A percentile compares a stretch with the other conserved stretches of the same genome.
Conservation (phyloP, 1,284 basidiomycete species). For the Heterobasidion irregulare region DNA sequence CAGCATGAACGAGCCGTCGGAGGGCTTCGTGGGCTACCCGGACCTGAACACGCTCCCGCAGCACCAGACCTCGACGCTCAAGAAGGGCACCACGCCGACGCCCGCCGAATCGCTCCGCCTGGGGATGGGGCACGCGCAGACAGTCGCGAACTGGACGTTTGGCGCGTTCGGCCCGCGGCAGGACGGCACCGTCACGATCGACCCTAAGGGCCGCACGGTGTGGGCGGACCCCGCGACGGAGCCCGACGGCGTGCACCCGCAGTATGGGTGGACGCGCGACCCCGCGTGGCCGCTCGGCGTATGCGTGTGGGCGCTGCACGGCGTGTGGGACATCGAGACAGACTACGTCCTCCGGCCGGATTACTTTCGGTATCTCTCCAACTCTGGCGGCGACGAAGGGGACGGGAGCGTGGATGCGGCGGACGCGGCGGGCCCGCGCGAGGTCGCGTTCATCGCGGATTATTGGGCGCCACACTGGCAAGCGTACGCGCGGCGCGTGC, state of each 20-base stretch:
- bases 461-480: constrained; percentile 82
- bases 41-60: constrained; percentile 64
- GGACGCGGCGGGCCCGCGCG: constrained; percentile 16
- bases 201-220: constrained; percentile 72
- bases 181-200: constrained; percentile 68
- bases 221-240: constrained; percentile 55
- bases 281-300: constrained; percentile 75
- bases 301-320: constrained; percentile 91
- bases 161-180: constrained; percentile 72
- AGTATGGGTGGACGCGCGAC: constrained; percentile 81
- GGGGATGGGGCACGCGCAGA: constrained; percentile 82
- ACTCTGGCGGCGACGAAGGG: constrained; percentile 14
- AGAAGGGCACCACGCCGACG: constrained; percentile 84
- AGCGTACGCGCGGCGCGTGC: constrained; percentile 57
- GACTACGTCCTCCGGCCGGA: constrained; percentile 64
- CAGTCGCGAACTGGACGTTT: constrained; percentile 84
- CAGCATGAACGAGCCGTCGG: constrained; percentile 90
- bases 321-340: constrained; percentile 80
- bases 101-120: constrained; percentile 80
- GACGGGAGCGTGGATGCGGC: constrained; percentile 3
- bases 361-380: constrained; percentile 63
- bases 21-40: constrained; percentile 75
- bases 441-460: constrained; percentile 68
- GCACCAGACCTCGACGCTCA: constrained; percentile 63
- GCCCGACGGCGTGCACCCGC: constrained; percentile 38